Evolutionary conservation across 2,329 filamentous ascomycete genomes (phyloP).

Genomic region (Phaeosphaeria sp.): DNA sequence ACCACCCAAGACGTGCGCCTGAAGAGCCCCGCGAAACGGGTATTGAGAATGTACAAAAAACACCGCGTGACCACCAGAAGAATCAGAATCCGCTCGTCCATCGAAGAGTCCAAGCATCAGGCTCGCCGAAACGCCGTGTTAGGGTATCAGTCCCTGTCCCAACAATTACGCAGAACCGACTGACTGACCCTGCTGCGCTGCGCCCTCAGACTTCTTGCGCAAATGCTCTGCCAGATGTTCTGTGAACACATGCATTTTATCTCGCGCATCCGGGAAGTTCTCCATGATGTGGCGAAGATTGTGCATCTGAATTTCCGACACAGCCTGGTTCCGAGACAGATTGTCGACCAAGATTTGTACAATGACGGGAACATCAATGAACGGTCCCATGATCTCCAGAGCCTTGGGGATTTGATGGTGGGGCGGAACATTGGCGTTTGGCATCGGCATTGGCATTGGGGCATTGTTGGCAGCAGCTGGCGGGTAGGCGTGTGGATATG

Average conservation of each 20-base stretch:
- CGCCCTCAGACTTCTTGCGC: constrained; percentile 10
- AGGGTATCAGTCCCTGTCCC: too few species aligned
- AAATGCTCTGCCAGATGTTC: constrained; percentile 32
- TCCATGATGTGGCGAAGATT: constrained; percentile 74
- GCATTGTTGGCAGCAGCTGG: constrained; percentile 10
- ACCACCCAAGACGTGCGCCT: not conserved
- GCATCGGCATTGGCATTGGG: constrained; percentile 16
- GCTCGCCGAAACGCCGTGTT: not conserved
- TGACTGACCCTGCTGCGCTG: not conserved
- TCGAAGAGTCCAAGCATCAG: not conserved
- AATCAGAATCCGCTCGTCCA: not conserved
- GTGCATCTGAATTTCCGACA: constrained; percentile 67
- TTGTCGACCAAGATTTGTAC: constrained; percentile 43
- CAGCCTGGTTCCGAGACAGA: constrained; percentile 37
- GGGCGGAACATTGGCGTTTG: constrained; percentile 19
- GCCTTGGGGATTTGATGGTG: constrained; percentile 47
- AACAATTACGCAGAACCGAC: not conserved
- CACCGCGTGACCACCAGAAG: not conserved
- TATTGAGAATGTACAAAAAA: not conserved
- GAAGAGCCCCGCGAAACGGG: not conserved
- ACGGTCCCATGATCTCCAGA: constrained; percentile 51
- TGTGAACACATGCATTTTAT: constrained; percentile 58
- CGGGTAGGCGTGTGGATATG: constrained; percentile 24
- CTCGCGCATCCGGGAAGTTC: constrained; percentile 68
- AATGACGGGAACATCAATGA: constrained; percentile 52